Conservation (phyloP, 1,284 basidiomycete species). For the Ustilago curta region DNA sequence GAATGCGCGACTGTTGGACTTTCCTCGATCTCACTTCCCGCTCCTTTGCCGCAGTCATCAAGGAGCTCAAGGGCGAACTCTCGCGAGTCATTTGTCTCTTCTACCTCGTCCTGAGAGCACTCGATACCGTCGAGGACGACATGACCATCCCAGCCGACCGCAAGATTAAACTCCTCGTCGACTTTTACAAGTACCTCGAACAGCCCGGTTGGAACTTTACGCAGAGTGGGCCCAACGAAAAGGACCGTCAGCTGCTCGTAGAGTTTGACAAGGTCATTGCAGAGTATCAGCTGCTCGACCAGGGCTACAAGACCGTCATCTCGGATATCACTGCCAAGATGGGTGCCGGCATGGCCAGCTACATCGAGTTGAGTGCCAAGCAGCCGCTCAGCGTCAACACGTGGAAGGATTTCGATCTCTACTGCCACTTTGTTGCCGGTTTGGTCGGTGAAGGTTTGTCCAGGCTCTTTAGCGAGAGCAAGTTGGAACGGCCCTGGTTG, state of each 20-base stretch:
- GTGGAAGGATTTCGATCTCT: slow-evolving; percentile 87
- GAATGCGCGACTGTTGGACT: slow-evolving; percentile 90
- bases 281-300: slow-evolving; percentile 76
- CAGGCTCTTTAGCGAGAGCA: slow-evolving; percentile 86
- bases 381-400: slow-evolving; percentile 52
- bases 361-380: slow-evolving; percentile 69
- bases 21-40: slow-evolving; percentile 89
- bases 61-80: slow-evolving; percentile 94
- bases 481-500: slow-evolving; percentile 83
- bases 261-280: slow-evolving; percentile 87
- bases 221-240: slow-evolving; percentile 86
- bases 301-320: slow-evolving; percentile 82
- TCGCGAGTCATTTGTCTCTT: slow-evolving; percentile 90
- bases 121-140: slow-evolving; percentile 98
- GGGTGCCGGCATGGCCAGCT: slow-evolving; percentile 96
- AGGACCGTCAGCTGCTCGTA: slow-evolving; percentile 86
- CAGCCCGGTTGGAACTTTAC: slow-evolving; percentile 89
- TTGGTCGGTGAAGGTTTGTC: slow-evolving; percentile 97
- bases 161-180: slow-evolving; percentile 87
- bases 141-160: slow-evolving; percentile 90
- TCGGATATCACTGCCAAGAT: slow-evolving; percentile 78
- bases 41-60: slow-evolving; percentile 93
- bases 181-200: slow-evolving; percentile 84
- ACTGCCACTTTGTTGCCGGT: slow-evolving; percentile 98
- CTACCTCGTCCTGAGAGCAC: slow-evolving; percentile 90